A percentile compares a stretch with the other conserved stretches of the same genome.
Conservation (phyloP, 2,329 filamentous ascomycete species). For the Geosmithia morbida region DNA sequence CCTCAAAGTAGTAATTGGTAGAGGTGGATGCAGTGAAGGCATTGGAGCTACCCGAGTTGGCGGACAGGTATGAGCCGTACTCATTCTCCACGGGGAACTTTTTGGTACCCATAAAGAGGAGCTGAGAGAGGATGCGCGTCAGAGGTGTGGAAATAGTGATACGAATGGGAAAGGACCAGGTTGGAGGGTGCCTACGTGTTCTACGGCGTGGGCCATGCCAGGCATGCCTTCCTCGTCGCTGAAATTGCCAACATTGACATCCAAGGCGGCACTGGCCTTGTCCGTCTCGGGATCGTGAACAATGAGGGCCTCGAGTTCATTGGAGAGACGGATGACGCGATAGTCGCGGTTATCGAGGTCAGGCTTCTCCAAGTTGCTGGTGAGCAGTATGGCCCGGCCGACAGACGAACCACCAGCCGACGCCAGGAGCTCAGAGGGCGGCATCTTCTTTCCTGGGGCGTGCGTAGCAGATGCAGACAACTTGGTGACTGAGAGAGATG, state of each 20-base stretch:
- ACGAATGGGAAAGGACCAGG: not conserved
- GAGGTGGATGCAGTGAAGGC: constrained; percentile 88
- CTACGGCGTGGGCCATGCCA: constrained; percentile 89
- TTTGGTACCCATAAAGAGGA: constrained; percentile 96
- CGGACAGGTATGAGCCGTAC: constrained; percentile 83
- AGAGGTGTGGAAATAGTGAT: not conserved
- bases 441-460: constrained; percentile 10
- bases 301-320: constrained; percentile 78
- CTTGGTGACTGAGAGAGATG: not conserved
- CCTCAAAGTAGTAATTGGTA: constrained; percentile 96
- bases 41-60: constrained; percentile 85
- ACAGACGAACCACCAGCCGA: constrained; percentile 13
- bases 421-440: constrained; percentile 17
- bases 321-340: constrained; percentile 70
- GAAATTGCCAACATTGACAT: constrained; percentile 93
- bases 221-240: constrained; percentile 84
- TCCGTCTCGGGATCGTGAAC: constrained; percentile 93
- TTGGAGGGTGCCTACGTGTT: constrained; percentile 46
- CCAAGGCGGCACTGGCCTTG: constrained; percentile 89
- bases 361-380: constrained; percentile 68
- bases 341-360: constrained; percentile 78
- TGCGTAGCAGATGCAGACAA: not conserved
- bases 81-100: constrained; percentile 96
- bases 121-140: constrained; percentile 16
- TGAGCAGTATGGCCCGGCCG: constrained; percentile 24